A percentile compares a stretch with the other conserved stretches of the same genome.
Conservation (phyloP, 495 filamentous ascomycete genomes). For the Emericellopsis terricola region DNA sequence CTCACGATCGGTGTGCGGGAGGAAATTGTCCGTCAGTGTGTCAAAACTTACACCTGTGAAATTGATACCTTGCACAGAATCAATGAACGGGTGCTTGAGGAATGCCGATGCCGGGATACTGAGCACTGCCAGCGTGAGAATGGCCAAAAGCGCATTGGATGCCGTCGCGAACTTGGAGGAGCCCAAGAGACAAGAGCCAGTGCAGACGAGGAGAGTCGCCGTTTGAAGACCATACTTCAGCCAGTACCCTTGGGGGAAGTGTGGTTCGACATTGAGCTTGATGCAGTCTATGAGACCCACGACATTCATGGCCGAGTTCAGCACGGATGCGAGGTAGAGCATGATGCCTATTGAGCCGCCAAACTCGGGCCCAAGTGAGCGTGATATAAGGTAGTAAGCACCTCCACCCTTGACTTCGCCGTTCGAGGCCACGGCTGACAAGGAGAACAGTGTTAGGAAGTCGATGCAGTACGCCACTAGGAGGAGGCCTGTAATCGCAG, state of each 20-base stretch:
- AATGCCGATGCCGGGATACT: conserved; percentile 69
- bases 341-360: conserved; percentile 84
- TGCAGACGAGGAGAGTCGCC: conserved; percentile 52
- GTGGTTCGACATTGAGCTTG: conserved; percentile 56
- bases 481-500: conserved; percentile 40
- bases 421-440: conserved; percentile 81
- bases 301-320: conserved; percentile 81
- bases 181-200: conserved; percentile 59
- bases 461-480: conserved; percentile 57
- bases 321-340: conserved; percentile 68
- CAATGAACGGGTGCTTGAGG: conserved; percentile 44
- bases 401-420: conserved; percentile 78
- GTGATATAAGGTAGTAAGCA: conserved; percentile 78
- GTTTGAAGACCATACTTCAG: conserved; percentile 68
- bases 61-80: conserved; percentile 39
- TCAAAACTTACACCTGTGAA: conserved; percentile 58
- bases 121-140: conserved; percentile 56
- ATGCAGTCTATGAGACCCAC: conserved; percentile 76
- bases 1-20: conserved; percentile 27
- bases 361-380: conserved; percentile 75
- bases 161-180: conserved; percentile 66
- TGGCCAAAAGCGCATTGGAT: conserved; percentile 59
- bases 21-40: conserved; percentile 55
- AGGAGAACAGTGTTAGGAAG: conserved; percentile 66
- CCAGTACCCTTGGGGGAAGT: conserved; percentile 55